Base-by-base conservation (phyloP, 2,329 filamentous ascomycete species). In the Arthrobotrys megalospora region DNA sequence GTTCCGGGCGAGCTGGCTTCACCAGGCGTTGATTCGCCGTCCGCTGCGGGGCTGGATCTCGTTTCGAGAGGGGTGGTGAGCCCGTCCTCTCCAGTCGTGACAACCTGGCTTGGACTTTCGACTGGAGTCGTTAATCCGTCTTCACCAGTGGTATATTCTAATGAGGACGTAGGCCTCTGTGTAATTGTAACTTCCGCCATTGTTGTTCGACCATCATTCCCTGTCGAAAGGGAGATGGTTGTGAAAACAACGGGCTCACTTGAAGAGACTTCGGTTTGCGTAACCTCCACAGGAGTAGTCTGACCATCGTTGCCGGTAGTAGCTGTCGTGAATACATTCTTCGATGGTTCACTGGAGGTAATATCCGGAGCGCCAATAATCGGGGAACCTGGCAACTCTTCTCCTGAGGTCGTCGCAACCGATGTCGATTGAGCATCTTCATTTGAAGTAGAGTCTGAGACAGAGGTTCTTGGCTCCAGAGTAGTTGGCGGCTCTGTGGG, bases 101-200 rank as follows among this genome's bases (percentile, higher is more conserved):
- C 14, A 16, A 8, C 28, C 19, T 7, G 12, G 14, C 24, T 53
- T 19, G 50, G 28, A 16, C 12, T 43, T 14, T 67, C 48, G n/a
- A 48, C 24, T 10, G 50, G 36, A 47, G 65, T 68, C 12, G 48
- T 34, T n/a, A 19, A 6, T 5, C 28, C 41, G 52, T 69, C 52
- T 12, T 47, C 24, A 0, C 38, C 28, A 12, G 52, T 48, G 14
- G 52, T 60, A 24, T 32, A 43, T 3, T 3, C 52, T 0, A 10
- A 3, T 5, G 52, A 58, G 6, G 58, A 10, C 16, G 24, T 32
- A 12, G 38, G 12, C 2, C 32, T 21, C 6, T 16, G 16, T 5
- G 58, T 45, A 5, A 45, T 19, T 8, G 58, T 63, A 41, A 63
- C 1, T 16, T 63, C 58, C 1, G 24, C 38, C 12, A 48, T 19